Evolutionary conservation across 176 grass and related monocot genomes (phyloP).

Genomic region (Cenchrus purpureus): DNA sequence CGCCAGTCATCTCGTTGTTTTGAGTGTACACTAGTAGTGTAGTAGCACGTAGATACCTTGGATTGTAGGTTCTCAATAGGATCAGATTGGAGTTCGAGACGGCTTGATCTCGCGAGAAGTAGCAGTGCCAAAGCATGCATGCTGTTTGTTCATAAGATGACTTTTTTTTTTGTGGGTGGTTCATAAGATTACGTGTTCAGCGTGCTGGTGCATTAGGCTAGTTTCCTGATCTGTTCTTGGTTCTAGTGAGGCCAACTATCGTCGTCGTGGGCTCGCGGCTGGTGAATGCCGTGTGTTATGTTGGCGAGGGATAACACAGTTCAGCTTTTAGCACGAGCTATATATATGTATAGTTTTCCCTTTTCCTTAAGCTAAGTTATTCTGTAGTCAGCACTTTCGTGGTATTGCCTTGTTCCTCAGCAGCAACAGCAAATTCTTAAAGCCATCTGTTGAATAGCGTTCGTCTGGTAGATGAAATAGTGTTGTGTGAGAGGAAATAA

Average conservation of each 20-base stretch:
- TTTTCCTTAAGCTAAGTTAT: background rate
- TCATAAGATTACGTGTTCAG: background rate
- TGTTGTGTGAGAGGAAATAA: no score
- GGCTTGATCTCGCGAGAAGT: slow-evolving; percentile 3
- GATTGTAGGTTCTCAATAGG: background rate
- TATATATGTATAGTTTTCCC: background rate
- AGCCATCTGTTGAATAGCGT: no score
- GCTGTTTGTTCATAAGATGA: slow-evolving; percentile 36
- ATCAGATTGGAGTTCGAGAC: background rate
- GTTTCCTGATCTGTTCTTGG: background rate
- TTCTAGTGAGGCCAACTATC: slow-evolving; percentile 32
- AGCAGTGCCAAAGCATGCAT: slow-evolving; percentile 6
- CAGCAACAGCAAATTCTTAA: background rate
- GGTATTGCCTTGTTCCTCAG: background rate
- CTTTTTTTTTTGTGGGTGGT: no score
- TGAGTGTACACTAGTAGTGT: background rate
- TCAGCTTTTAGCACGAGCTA: background rate
- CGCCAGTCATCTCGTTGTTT: background rate
- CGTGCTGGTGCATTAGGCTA: slow-evolving; percentile 24
- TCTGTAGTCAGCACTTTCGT: background rate
- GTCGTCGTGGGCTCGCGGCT: background rate
- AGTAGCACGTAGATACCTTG: background rate
- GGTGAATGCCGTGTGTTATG: background rate
- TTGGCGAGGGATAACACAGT: slow-evolving; percentile 28
- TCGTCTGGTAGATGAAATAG: no score